phyloP scores from a whole-genome alignment of 2,329 filamentous ascomycete genomes.

The Monilinia laxa region DNA sequence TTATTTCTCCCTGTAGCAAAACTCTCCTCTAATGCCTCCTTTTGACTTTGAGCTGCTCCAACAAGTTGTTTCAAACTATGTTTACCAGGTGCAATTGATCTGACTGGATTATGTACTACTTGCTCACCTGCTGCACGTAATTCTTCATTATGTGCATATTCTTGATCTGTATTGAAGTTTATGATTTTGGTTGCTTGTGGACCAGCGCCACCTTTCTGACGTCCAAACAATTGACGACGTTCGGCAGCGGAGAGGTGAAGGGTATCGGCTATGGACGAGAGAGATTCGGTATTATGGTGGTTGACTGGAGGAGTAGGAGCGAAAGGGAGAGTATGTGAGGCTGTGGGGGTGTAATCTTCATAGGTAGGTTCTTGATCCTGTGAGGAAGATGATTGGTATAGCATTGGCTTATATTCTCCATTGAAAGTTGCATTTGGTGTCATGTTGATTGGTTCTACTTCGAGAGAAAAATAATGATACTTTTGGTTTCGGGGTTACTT shows the following conservation, averaged over 20 bases:
- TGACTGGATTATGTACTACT: slow-evolving; percentile 75
- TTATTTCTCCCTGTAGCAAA: slow-evolving; percentile 80
- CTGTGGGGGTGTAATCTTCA: slow-evolving; percentile 38
- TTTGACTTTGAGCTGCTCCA: slow-evolving; percentile 76
- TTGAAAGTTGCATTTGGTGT: slow-evolving; percentile 23
- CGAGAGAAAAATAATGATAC: slow-evolving; percentile 69
- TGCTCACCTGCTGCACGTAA: slow-evolving; percentile 68
- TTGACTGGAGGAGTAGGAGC: slow-evolving; percentile 35
- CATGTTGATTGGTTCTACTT: slow-evolving; percentile 41
- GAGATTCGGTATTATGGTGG: slow-evolving; percentile 48
- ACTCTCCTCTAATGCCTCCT: slow-evolving; percentile 86
- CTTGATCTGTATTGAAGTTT: slow-evolving; percentile 84
- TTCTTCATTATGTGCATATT: slow-evolving; percentile 83
- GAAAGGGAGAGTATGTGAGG: slow-evolving; percentile 33
- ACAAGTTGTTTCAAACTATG: slow-evolving; percentile 87
- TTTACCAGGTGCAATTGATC: slow-evolving; percentile 80
- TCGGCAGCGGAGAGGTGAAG: slow-evolving; percentile 77
- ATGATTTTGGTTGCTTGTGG: slow-evolving; percentile 62
- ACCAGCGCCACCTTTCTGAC: slow-evolving; percentile 47
- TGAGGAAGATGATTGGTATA: slow-evolving; percentile 41
- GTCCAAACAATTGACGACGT: slow-evolving; percentile 82
- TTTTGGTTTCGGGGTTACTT: slow-evolving; percentile 57
- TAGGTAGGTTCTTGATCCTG: slow-evolving; percentile 32
- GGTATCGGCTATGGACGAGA: slow-evolving; percentile 70
- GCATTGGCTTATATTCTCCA: slow-evolving; percentile 53